Percentiles rank a stretch among this genome's conserved stretches.
These are phyloP conservation scores for Naematelia encephala DNA, from an alignment of 768 basidiomycete genomes.

Conservation along the genomic window DNA sequence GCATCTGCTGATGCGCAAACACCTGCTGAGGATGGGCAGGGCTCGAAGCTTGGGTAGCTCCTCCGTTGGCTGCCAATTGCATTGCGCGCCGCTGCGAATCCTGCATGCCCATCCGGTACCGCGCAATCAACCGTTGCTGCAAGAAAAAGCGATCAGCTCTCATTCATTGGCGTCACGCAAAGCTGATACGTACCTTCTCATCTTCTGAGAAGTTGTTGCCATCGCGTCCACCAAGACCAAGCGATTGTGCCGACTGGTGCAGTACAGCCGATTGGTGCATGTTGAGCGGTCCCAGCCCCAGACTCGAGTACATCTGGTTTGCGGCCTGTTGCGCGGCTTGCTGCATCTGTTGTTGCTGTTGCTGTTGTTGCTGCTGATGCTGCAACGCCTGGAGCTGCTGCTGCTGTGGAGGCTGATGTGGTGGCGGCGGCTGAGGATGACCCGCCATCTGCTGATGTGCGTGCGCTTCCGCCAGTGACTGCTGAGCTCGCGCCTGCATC, in stretches of 20 bases:
- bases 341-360: constrained; percentile 10
- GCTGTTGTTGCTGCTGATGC: constrained; percentile 6
- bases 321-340: constrained; percentile 24
- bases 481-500: constrained; percentile 15
- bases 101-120: constrained; percentile 22
- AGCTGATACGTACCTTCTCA: constrained; percentile 15
- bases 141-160: too few relatives aligned
- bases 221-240: constrained; percentile 36
- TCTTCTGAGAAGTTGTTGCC: constrained; percentile 31
- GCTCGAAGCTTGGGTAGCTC: not conserved
- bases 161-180: too few relatives aligned
- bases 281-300: constrained; percentile 38
- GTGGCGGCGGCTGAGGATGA: constrained; percentile 23
- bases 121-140: constrained; percentile 33
- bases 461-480: constrained; percentile 14
- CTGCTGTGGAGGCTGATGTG: constrained; percentile 10
- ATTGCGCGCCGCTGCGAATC: constrained; percentile 36
- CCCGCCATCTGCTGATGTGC: constrained; percentile 16
- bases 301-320: constrained; percentile 32
- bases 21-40: constrained; percentile 5
- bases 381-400: constrained; percentile 17
- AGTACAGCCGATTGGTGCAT: constrained; percentile 27
- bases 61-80: constrained; percentile 19
- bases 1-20: constrained; percentile 8
- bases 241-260: constrained; percentile 26